A percentile compares a stretch with the other conserved stretches of the same genome.
Evolutionary conservation across 345 rosid genomes (phyloP).

Genomic region (Citrus sp.): DNA sequence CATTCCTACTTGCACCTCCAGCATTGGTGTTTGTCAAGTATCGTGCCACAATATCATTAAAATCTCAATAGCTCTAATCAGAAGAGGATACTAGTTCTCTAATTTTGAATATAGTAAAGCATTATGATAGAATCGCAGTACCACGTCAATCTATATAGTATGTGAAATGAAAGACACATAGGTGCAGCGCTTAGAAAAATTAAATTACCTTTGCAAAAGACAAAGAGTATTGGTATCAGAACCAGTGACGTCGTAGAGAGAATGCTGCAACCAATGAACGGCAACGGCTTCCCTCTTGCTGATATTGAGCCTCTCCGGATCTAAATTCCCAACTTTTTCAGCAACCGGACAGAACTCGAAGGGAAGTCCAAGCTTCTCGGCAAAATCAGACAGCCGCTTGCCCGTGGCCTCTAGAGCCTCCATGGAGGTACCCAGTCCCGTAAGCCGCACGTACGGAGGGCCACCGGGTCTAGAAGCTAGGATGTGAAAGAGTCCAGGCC

Average conservation of each 20-base stretch:
- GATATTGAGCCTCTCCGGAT: slow-evolving; percentile 67
- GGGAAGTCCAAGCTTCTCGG: slow-evolving; percentile 78
- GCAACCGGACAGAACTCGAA: slow-evolving; percentile 88
- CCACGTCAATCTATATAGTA: not conserved
- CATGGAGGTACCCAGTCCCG: slow-evolving; percentile 87
- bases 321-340: slow-evolving; percentile 82
- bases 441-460: slow-evolving; percentile 88
- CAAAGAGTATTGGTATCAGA: slow-evolving; percentile 84
- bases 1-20: not conserved
- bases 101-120: too few relatives aligned
- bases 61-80: too few relatives aligned
- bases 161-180: not conserved
- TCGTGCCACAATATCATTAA: not conserved
- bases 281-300: slow-evolving; percentile 93
- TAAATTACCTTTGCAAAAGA: slow-evolving; percentile 76
- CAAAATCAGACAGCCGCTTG: slow-evolving; percentile 85
- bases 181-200: not conserved
- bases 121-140: not conserved
- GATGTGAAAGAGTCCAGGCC: slow-evolving; percentile 98
- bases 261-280: slow-evolving; percentile 97
- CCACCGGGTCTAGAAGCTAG: slow-evolving; percentile 92
- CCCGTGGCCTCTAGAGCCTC: slow-evolving; percentile 94
- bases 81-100: not conserved
- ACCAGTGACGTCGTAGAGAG: slow-evolving; percentile 96
- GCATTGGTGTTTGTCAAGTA: not conserved